Percentiles rank a stretch among this genome's conserved stretches.
phyloP scores from a whole-genome alignment of 2,329 filamentous ascomycete species.

The Claviceps humidiphila region DNA sequence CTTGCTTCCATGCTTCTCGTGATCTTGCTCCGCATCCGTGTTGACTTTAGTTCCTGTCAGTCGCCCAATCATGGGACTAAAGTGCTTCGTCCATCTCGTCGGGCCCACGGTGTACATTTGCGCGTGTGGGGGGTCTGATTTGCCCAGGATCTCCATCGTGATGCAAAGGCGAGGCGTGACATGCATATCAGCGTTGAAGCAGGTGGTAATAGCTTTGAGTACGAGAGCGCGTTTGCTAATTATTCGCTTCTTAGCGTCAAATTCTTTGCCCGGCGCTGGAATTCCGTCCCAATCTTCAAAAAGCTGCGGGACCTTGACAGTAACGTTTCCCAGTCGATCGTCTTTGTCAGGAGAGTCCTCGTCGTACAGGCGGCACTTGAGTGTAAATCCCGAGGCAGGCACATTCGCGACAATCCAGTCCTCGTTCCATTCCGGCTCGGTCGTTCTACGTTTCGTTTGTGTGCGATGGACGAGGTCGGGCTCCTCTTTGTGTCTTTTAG shows the following conservation, averaged over 20 bases:
- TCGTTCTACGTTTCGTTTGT: slow-evolving; percentile 56
- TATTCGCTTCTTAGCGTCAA: slow-evolving; percentile 66
- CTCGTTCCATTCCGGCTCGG: slow-evolving; percentile 68
- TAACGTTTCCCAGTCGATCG: slow-evolving; percentile 78
- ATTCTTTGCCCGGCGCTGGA: slow-evolving; percentile 42
- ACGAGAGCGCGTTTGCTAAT: slow-evolving; percentile 80
- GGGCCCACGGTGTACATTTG: slow-evolving; percentile 72
- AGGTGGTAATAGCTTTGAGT: slow-evolving; percentile 52
- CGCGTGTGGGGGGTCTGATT: slow-evolving; percentile 54
- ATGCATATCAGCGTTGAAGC: slow-evolving; percentile 46
- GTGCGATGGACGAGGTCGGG: slow-evolving; percentile 63
- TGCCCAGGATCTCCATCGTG: slow-evolving; percentile 66
- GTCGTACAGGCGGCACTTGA: slow-evolving; percentile 82
- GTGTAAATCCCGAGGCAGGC: slow-evolving; percentile 62
- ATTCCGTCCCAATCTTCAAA: slow-evolving; percentile 57
- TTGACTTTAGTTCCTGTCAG: slow-evolving; percentile 60
- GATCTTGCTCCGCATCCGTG: slow-evolving; percentile 39
- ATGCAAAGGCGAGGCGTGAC: slow-evolving; percentile 60
- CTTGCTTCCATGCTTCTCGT: slow-evolving; percentile 6
- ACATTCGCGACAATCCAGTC: slow-evolving; percentile 85
- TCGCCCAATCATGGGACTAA: slow-evolving; percentile 76
- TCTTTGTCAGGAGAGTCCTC: slow-evolving; percentile 80
- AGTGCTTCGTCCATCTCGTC: slow-evolving; percentile 66
- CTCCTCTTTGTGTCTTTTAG: slow-evolving; percentile 73
- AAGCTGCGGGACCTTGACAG: slow-evolving; percentile 49